Conservation (phyloP, 1,139 yeast genomes). For the Kodamaea sp. region DNA sequence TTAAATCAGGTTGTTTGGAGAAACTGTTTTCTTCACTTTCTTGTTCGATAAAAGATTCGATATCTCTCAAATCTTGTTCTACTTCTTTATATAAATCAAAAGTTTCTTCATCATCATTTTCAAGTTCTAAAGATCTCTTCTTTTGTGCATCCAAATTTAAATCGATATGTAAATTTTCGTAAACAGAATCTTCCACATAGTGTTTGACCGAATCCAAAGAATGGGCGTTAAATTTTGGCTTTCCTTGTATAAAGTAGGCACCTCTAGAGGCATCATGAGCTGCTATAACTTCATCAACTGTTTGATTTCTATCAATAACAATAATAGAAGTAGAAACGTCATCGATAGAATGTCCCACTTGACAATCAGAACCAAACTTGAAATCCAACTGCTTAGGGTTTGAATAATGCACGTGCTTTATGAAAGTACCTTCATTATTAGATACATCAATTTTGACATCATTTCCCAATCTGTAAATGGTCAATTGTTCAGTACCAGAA, state of each 20-base stretch:
- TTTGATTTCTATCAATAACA: constrained; percentile 21
- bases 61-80: constrained; percentile 32
- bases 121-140: constrained; percentile 11
- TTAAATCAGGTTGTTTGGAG: constrained; percentile 12
- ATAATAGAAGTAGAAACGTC: constrained; percentile 13
- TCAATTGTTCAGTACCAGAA: constrained; percentile 11
- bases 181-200: constrained; percentile 20
- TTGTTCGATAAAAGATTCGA: constrained; percentile 30
- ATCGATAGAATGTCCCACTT: constrained; percentile 6
- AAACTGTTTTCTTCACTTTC: constrained; percentile 25
- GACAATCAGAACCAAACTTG: constrained; percentile 15
- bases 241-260: constrained; percentile 28
- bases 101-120: constrained; percentile 12
- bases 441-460: constrained; percentile 9
- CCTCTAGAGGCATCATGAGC: constrained; percentile 7
- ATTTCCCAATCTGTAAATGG: constrained; percentile 25
- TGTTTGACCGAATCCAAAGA: constrained; percentile 20
- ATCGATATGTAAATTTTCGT: constrained; percentile 20
- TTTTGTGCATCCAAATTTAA: constrained; percentile 12
- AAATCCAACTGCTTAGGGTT: constrained; percentile 23
- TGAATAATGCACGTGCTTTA: constrained; percentile 32
- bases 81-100: constrained; percentile 25
- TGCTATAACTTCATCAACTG: constrained; percentile 18
- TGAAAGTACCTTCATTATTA: constrained; percentile 14
- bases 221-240: constrained; percentile 25